These are phyloP conservation scores for Euphorbia lathyris DNA, from an alignment of 345 rosid genomes.

Conservation along the genomic window DNA sequence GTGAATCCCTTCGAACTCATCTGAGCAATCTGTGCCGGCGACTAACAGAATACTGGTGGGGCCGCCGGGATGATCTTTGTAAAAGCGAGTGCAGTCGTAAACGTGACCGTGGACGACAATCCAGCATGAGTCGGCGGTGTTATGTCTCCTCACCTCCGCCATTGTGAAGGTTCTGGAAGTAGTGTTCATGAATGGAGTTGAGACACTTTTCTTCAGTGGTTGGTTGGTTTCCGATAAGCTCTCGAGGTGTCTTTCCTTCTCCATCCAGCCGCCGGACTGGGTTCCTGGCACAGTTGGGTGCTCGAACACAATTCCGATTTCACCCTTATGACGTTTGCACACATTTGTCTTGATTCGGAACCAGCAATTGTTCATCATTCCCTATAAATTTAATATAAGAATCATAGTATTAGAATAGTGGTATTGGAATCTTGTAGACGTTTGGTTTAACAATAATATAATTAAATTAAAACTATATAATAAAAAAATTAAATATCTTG, in stretches of 20 bases:
- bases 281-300: constrained; percentile 91
- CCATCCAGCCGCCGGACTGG: constrained; percentile 99
- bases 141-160: constrained; percentile 68
- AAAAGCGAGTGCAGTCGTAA: constrained; percentile 86
- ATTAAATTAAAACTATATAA: too few relatives aligned
- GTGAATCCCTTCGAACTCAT: constrained; percentile 93
- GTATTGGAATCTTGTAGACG: too few relatives aligned
- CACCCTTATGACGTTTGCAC: constrained; percentile 80
- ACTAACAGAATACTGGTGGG: constrained; percentile 78
- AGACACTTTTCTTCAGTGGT: constrained; percentile 70
- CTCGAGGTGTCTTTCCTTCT: constrained; percentile 68
- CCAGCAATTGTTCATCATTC: constrained; percentile 99
- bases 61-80: constrained; percentile 93
- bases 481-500: neutral
- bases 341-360: constrained; percentile 75
- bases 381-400: constrained; percentile 32
- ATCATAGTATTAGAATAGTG: too few relatives aligned
- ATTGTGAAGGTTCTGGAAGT: constrained; percentile 53
- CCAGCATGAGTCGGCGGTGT: constrained; percentile 78
- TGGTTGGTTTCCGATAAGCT: constrained; percentile 43
- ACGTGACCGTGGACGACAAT: constrained; percentile 89
- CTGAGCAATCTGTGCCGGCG: constrained; percentile 89
- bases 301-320: constrained; percentile 88
- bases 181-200: constrained; percentile 92
- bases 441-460: too few relatives aligned